phyloP scores from a whole-genome alignment of 345 rosid genomes.

The Euphorbia pulcherrima region DNA sequence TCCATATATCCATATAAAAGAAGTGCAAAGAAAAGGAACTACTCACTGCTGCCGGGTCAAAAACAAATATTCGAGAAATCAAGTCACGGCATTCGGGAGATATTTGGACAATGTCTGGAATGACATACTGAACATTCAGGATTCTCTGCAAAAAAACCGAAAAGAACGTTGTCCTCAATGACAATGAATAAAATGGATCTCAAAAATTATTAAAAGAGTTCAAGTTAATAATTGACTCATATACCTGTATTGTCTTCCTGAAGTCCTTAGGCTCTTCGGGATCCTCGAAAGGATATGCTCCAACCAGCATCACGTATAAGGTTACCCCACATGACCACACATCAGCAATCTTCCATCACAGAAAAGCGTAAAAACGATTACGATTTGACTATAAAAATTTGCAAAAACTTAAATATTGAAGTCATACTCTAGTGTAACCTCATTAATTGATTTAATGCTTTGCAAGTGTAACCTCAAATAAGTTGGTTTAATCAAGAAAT shows the following conservation, averaged over 20 bases:
- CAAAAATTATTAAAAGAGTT: not conserved
- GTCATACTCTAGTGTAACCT: not conserved
- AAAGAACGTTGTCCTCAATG: slow-evolving; percentile 7
- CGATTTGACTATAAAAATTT: not conserved
- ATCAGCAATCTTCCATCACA: slow-evolving; percentile 29
- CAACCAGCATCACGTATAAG: slow-evolving; percentile 30
- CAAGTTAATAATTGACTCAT: not conserved
- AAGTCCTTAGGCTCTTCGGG: slow-evolving; percentile 35
- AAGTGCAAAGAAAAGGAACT: not conserved
- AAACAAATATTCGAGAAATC: slow-evolving; percentile 27
- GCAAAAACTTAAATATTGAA: not conserved
- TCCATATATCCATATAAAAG: not conserved
- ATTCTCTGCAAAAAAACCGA: slow-evolving; percentile 27
- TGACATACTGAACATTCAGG: slow-evolving; percentile 27
- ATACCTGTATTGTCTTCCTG: slow-evolving; percentile 31
- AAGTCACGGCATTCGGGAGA: slow-evolving; percentile 29
- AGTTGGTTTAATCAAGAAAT: not conserved
- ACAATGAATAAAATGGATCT: not conserved
- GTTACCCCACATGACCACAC: slow-evolving; percentile 39
- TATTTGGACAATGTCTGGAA: slow-evolving; percentile 25
- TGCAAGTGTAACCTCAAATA: not conserved
- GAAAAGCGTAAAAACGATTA: not conserved
- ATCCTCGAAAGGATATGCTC: slow-evolving; percentile 35
- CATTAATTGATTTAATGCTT: not conserved
- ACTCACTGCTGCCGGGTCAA: slow-evolving; percentile 34